These are phyloP conservation scores for Sclerotinia trifoliorum DNA, from an alignment of 2,329 filamentous ascomycete genomes.

Conservation along the genomic window DNA sequence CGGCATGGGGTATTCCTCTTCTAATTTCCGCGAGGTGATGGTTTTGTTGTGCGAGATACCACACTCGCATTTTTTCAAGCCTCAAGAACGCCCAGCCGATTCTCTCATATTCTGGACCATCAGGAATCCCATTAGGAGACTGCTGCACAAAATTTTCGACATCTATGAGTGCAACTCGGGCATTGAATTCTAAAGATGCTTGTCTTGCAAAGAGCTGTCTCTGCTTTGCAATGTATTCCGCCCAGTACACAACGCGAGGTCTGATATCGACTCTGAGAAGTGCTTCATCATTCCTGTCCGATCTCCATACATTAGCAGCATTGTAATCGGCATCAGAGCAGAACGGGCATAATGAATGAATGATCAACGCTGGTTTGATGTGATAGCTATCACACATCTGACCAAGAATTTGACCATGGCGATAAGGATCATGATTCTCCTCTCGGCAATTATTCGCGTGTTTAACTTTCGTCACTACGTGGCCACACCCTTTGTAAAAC, in stretches of 20 bases:
- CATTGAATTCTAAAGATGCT: neutral
- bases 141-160: too few species aligned
- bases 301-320: neutral
- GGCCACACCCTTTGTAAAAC: neutral
- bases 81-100: neutral
- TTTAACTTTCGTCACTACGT: neutral
- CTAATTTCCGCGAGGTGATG: neutral
- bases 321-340: neutral
- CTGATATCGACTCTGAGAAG: neutral
- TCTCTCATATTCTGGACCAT: neutral
- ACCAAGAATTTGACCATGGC: neutral
- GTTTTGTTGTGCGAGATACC: neutral
- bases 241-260: neutral
- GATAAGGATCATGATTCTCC: neutral
- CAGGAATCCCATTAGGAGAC: neutral
- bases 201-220: neutral
- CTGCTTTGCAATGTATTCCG: neutral
- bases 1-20: neutral
- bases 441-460: neutral
- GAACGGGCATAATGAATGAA: neutral
- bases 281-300: neutral
- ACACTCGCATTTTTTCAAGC: neutral
- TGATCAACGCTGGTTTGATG: neutral
- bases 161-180: neutral
- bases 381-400: neutral